Base-by-base conservation (phyloP, 2,329 filamentous ascomycete genomes). In the Byssothecium circinans region DNA sequence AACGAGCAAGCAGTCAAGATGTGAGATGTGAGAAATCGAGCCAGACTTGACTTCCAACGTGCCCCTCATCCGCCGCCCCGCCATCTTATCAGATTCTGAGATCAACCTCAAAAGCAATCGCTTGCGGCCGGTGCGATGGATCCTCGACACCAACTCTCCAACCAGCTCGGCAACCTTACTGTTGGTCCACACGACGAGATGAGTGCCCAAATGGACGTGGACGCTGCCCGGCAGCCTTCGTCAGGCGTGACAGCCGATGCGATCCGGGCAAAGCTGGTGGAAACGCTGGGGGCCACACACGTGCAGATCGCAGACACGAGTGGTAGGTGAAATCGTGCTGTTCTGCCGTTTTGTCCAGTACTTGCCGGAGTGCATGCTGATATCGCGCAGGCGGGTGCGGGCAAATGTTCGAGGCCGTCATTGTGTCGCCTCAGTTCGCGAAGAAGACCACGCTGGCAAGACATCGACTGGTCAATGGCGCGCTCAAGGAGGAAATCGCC, bases 281-380 rank as follows among this genome's bases (percentile, higher is more conserved):
- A 86, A 60, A 83, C 85, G 56, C 78, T 96, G 45, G 79, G 83
- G 47, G 90, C 91, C 18, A 79, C 80, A 22, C 83, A 95, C 74
- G 90, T 96, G 54, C 86, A 94, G 63, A 90, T 96, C 60, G 87
- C 89, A 56, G 92, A 97, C 74, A 84, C 95, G 78, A 96, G 91
- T 56, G 92, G 91, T 95, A 81, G 49, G 77, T 68, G n/a, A n/a
- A n/a, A n/a, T n/a, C n/a, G n/a, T n/a, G n/a, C n/a, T n/a, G n/a
- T n/a, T n/a, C n/a, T n/a, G n/a, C n/a, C n/a, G n/a, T n/a, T n/a
- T n/a, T n/a, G n/a, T n/a, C n/a, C n/a, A n/a, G n/a, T n/a, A n/a
- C n/a, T n/a, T n/a, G n/a, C n/a, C n/a, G n/a, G n/a, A n/a, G n/a
- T n/a, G n/a, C n/a, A n/a, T n/a, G 29, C 8, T 14, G 29, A n/a